Base-by-base conservation (phyloP, 192 early-diverging fungal species). In the Borealophlyctis nickersoniae region DNA sequence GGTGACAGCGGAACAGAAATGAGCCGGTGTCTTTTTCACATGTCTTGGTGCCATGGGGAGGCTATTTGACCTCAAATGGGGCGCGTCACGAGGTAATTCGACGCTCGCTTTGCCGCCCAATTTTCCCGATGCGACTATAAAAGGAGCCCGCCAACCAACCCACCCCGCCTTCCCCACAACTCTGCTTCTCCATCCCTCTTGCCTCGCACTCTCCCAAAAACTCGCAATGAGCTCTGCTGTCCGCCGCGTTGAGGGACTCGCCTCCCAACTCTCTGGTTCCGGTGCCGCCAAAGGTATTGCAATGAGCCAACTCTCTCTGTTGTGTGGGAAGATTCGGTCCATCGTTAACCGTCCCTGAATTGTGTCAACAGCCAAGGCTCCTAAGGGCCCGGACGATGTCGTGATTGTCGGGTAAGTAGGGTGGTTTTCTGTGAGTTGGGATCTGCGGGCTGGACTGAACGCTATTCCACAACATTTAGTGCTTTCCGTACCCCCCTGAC, bases 401-500 rank as follows among this genome's bases (percentile, higher is more conserved):
- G 93, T 98, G 19, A 93, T 98, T 58, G 91, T 95, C 59, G 77
- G 87, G 63, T 62, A 30, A 56, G 48, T 52, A 4, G 23, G 7
- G 26, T 23, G 23, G 52, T 14, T 53, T 9, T 7, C 9, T 9
- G 9, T 9, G 9, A 7, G 52, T 53, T 23, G 7, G 52, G 52
- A 23, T 53, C 26, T 23, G 23, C 52, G 16, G 11, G 52, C 7
- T 24, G 11, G 52, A 13, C 39, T 60, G 30, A 11, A 5, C 36
- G 3, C 26, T 36, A 23, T 16, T 13, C 16, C 56, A 32, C 23
- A 13, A n/a, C n/a, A n/a, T n/a, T n/a, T 33, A 70, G 50, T 9
- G 95, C 95, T 26, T 78, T 91, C 62, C 91, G 93, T 63, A 91
- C 92, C 9, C 84, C 93, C 29, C 89, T 96, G 49, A 90, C 88